phyloP scores from a whole-genome alignment of 108 stramenopile species.

The Fistulifera solaris region DNA sequence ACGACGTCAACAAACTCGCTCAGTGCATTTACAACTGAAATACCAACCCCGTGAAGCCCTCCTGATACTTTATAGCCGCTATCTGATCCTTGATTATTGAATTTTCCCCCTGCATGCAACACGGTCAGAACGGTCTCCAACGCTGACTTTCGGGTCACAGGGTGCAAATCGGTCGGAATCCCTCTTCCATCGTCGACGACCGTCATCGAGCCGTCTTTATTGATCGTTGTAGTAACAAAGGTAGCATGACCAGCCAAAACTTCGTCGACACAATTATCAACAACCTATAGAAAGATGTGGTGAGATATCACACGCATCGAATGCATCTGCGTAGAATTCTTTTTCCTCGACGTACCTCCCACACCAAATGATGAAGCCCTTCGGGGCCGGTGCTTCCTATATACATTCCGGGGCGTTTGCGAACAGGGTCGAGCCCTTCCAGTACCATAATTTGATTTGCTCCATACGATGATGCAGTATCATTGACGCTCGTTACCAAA shows the following conservation, averaged over 20 bases:
- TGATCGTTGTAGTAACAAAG: conserved; percentile 27
- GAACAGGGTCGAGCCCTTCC: conserved; percentile 88
- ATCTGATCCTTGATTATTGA: conserved; percentile 73
- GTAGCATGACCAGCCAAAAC: conserved; percentile 88
- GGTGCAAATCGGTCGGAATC: conserved; percentile 88
- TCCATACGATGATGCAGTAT: conserved; percentile 34
- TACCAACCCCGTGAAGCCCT: conserved; percentile 94
- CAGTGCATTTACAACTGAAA: conserved; percentile 92
- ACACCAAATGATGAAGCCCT: conserved; percentile 90
- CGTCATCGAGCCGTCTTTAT: conserved; percentile 22
- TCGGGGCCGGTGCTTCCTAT: conserved; percentile 91
- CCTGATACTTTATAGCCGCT: conserved; percentile 90
- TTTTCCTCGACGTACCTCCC: conserved; percentile 36
- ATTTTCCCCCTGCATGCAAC: conserved; percentile 96
- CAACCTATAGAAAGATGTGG: conserved; percentile 22
- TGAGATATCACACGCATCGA: no score
- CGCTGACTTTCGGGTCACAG: conserved; percentile 60
- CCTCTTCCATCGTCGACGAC: conserved; percentile 90
- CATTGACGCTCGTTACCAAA: no score
- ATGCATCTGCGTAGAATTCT: no score
- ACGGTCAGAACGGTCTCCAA: conserved; percentile 93
- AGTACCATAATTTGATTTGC: conserved; percentile 95
- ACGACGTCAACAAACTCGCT: conserved; percentile 66
- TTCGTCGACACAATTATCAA: conserved; percentile 95
- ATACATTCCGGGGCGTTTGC: conserved; percentile 95